Percentiles rank a stretch among this genome's conserved stretches.
These are phyloP conservation scores for Juglanconis oblonga DNA, from an alignment of 2,329 filamentous ascomycete species.

Conservation along the genomic window DNA sequence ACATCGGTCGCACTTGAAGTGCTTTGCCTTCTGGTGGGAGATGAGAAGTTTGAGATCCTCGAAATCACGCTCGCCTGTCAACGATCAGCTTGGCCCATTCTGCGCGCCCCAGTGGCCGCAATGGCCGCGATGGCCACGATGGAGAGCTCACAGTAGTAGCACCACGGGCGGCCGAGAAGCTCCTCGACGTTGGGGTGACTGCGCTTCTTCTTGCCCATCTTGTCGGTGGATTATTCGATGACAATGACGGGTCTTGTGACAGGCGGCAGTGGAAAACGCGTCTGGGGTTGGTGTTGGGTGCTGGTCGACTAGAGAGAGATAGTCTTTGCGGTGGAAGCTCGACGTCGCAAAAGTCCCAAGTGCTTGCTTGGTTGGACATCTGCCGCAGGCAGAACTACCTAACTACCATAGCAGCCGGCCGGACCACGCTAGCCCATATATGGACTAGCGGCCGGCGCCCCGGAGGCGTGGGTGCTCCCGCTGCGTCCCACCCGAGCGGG, in stretches of 20 bases:
- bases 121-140: conserved; percentile 1
- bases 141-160: conserved; percentile 77
- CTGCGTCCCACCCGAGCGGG: too few relatives aligned
- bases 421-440: neutral
- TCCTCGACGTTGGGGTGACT: conserved; percentile 84
- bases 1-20: conserved; percentile 96
- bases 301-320: neutral
- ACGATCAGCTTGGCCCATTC: conserved; percentile 15
- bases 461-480: neutral
- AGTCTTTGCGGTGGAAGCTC: neutral
- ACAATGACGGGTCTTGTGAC: too few relatives aligned
- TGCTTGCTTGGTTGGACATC: neutral
- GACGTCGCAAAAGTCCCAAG: conserved; percentile 9
- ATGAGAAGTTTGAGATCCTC: conserved; percentile 96
- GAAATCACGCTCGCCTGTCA: conserved; percentile 82
- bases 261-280: neutral
- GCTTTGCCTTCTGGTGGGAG: conserved; percentile 97
- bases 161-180: conserved; percentile 84
- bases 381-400: neutral
- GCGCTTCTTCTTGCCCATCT: conserved; percentile 89
- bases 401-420: neutral
- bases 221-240: conserved; percentile 22
- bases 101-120: neutral
- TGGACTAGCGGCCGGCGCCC: neutral
- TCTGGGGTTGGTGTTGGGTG: neutral